Percentiles rank a stretch among this genome's conserved stretches.
phyloP scores from a whole-genome alignment of 169 alveolate species.

The Plasmodium sp. region DNA sequence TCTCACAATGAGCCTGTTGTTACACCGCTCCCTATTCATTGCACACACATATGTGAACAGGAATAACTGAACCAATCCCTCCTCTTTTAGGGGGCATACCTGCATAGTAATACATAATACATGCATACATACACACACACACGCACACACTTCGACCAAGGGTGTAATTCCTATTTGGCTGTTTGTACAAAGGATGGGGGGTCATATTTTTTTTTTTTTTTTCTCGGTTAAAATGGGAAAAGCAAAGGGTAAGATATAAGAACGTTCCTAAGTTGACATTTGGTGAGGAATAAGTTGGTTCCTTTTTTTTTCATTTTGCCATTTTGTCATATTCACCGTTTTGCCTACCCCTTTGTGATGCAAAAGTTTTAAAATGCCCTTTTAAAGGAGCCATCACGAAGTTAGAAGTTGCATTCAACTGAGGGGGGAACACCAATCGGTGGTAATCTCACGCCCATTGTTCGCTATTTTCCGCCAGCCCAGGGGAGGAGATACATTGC shows the following conservation, averaged over 20 bases:
- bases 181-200: neutral
- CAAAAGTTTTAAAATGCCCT: neutral
- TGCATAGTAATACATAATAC: neutral
- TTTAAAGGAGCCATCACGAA: neutral
- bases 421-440: neutral
- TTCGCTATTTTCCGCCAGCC: neutral
- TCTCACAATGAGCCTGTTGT: neutral
- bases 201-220: neutral
- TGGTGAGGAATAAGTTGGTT: neutral
- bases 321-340: neutral
- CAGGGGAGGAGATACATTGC: neutral
- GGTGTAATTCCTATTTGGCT: neutral
- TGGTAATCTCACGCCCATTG: neutral
- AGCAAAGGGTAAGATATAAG: neutral
- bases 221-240: neutral
- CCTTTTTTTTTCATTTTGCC: neutral
- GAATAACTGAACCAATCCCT: neutral
- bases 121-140: neutral
- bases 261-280: neutral
- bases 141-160: neutral
- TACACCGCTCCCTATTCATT: neutral
- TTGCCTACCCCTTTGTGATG: neutral
- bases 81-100: neutral
- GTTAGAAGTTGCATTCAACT: neutral
- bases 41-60: neutral